Percentiles rank a stretch among this genome's conserved stretches.
Evolutionary conservation across 192 early-diverging fungal species (phyloP).

Genomic region (Coemansia sp.): DNA sequence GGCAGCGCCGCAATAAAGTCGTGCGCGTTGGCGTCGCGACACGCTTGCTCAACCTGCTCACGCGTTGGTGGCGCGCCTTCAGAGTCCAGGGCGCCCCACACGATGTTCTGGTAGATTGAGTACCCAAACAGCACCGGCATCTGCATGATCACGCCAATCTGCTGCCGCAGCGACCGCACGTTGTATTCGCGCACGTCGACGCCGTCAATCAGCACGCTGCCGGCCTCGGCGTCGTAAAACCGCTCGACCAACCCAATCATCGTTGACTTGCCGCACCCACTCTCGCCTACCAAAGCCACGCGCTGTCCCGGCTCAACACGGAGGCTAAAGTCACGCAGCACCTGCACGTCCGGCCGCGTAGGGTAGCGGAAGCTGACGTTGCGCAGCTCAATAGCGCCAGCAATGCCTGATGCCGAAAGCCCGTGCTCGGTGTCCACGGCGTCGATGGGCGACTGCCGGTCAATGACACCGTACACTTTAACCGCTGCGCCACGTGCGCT

Average conservation of each 20-base stretch:
- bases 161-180: conserved; percentile 74
- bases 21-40: conserved; percentile 69
- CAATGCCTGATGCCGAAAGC: conserved; percentile 41
- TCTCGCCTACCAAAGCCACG: conserved; percentile 87
- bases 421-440: conserved; percentile 44
- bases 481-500: conserved; percentile 77
- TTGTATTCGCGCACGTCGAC: conserved; percentile 73
- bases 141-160: conserved; percentile 88
- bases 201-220: conserved; percentile 70
- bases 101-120: conserved; percentile 80
- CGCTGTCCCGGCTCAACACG: conserved; percentile 73
- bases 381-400: conserved; percentile 70
- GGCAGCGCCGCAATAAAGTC: conserved; percentile 72
- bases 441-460: conserved; percentile 79
- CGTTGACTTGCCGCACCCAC: conserved; percentile 86
- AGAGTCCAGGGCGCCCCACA: conserved; percentile 58
- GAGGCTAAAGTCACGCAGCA: conserved; percentile 73
- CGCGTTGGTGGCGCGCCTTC: conserved; percentile 61
- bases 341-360: conserved; percentile 72
- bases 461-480: conserved; percentile 78
- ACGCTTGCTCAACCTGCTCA: conserved; percentile 67
- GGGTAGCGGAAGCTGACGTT: conserved; percentile 86
- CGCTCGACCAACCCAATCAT: conserved; percentile 80
- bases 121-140: conserved; percentile 86
- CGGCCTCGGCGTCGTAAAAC: conserved; percentile 70